phyloP scores from a whole-genome alignment of 345 rosid genomes.

The Aegle marmelos region DNA sequence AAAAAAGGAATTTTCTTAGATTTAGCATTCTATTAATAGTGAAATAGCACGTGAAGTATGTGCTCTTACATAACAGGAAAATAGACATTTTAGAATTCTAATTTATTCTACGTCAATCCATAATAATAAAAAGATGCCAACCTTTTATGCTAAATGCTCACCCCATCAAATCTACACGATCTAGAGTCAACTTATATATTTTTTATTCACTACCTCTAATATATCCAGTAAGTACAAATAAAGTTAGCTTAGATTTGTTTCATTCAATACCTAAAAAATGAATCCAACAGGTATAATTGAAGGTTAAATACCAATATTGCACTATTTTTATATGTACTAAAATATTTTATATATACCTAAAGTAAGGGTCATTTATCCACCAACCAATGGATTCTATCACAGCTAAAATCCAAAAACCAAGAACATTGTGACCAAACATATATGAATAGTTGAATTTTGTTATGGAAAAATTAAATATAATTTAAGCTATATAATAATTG shows the following conservation, averaged over 20 bases:
- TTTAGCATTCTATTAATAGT: conserved; percentile 14
- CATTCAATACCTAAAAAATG: conserved; percentile 68
- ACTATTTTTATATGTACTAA: neutral
- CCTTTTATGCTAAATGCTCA: conserved; percentile 81
- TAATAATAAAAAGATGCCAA: conserved; percentile 19
- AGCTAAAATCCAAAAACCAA: no score
- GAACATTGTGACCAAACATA: no score
- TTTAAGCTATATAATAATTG: no score
- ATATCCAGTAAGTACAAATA: neutral
- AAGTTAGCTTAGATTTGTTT: conserved; percentile 22
- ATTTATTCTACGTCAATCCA: neutral
- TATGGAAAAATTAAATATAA: no score
- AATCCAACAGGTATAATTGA: neutral
- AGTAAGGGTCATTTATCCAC: no score
- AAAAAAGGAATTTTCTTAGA: conserved; percentile 75
- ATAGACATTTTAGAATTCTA: neutral
- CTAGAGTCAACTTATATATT: conserved; percentile 52
- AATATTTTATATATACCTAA: neutral
- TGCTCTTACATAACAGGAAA: neutral
- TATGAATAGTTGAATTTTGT: no score
- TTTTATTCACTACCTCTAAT: neutral
- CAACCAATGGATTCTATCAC: no score
- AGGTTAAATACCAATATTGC: neutral
- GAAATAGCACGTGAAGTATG: neutral
- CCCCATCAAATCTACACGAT: conserved; percentile 99